Percentiles rank a stretch among this genome's conserved stretches.
phyloP scores from a whole-genome alignment of 176 grass and related monocot species.

The Triticum turgidum region DNA sequence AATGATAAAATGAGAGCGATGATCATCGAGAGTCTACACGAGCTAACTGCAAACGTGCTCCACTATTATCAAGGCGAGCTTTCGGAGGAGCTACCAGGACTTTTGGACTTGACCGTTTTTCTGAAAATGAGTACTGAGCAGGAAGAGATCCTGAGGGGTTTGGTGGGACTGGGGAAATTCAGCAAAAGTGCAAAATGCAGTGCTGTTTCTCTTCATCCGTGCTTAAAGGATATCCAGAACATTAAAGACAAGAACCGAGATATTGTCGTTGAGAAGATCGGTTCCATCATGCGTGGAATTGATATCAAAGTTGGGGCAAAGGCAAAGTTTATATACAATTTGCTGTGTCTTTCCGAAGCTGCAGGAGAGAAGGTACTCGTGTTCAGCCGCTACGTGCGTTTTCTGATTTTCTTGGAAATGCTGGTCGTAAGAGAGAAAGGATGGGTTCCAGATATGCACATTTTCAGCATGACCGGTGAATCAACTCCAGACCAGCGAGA shows the following conservation, averaged over 20 bases:
- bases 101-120: slow-evolving; percentile 72
- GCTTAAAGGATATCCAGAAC: slow-evolving; percentile 46
- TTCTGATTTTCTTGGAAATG: slow-evolving; percentile 58
- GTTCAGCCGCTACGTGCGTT: slow-evolving; percentile 71
- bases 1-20: slow-evolving; percentile 50
- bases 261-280: slow-evolving; percentile 35
- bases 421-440: slow-evolving; percentile 57
- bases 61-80: slow-evolving; percentile 84
- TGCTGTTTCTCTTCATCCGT: slow-evolving; percentile 77
- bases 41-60: slow-evolving; percentile 71
- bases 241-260: slow-evolving; percentile 21
- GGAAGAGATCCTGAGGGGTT: slow-evolving; percentile 38
- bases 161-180: slow-evolving; percentile 43
- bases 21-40: slow-evolving; percentile 65
- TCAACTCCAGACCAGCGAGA: slow-evolving; percentile 54
- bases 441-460: slow-evolving; percentile 57
- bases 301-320: slow-evolving; percentile 63
- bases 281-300: slow-evolving; percentile 33
- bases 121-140: slow-evolving; percentile 57
- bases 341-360: slow-evolving; percentile 64
- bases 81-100: slow-evolving; percentile 74
- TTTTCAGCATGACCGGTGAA: slow-evolving; percentile 51
- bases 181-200: slow-evolving; percentile 52
- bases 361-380: slow-evolving; percentile 68
- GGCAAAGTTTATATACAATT: slow-evolving; percentile 55